Base-by-base conservation (phyloP, 2,329 filamentous ascomycete genomes). In the Drechslera avenae region DNA sequence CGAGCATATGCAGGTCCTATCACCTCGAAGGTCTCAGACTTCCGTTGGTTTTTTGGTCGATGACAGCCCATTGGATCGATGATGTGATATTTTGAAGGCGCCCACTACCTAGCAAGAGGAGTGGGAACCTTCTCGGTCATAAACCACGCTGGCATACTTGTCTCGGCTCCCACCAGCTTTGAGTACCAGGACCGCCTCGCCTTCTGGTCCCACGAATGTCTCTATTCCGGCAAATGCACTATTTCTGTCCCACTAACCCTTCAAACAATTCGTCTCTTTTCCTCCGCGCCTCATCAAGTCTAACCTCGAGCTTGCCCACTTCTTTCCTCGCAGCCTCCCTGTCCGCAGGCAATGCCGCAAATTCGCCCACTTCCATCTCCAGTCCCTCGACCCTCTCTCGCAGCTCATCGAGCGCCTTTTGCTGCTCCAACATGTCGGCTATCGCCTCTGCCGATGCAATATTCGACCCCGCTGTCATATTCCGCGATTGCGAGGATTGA, bases 251-350 rank as follows among this genome's bases (percentile, higher is more conserved):
- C 2, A 90, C 84, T 39, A 94, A 69, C 2, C 80, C 82, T 67
- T 93, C 90, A 68, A 96, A 95, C 46, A 90, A 78, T 23, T 76
- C 80, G 69, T 96, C 90, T 46, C 91, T 82, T 60, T 81, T 79
- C 57, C 79, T 79, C 21, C 81, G 86, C 43, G 90, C 74, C 8
- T 76, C 74, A 32, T 81, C 79, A 37, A 96, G 76, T 64, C 91
- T 84, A 2, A 77, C 75, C 52, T 88, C 83, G 35, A 91, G 74
- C 23, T 79, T 77, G 57, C 89, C 87, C 21, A 96, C 79, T 68
- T 90, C 86, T n/a, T 78, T 75, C 60, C 86, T 82, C 30, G 91
- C 91, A 39, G 83, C 80, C 39, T 86, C 81, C 7, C 83, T 74
- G 64, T 96, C 86, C 5, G 85, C 86, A 1, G 91, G 89, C 52